Conservation (phyloP, 257 asterid species). For the Capsicum pubescens region DNA sequence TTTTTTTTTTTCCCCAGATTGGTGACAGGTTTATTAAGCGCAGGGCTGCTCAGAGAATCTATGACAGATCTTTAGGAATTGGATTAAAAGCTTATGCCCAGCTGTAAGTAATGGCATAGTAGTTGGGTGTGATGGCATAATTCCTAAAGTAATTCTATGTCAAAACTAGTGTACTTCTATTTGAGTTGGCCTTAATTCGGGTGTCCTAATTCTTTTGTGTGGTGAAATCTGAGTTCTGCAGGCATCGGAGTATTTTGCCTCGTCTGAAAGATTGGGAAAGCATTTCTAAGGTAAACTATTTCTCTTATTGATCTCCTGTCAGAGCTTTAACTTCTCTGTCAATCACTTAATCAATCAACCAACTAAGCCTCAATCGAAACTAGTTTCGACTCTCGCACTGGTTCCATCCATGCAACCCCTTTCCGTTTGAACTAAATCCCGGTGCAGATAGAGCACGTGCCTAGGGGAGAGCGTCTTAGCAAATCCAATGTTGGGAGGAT, state of each 20-base stretch:
- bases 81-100: constrained; percentile 85
- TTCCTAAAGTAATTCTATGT: constrained; percentile 8
- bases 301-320: neutral
- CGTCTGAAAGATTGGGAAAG: constrained; percentile 92
- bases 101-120: constrained; percentile 48
- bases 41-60: constrained; percentile 62
- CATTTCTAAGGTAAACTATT: constrained; percentile 60
- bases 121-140: neutral
- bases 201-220: constrained; percentile 8
- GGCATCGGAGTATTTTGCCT: constrained; percentile 75
- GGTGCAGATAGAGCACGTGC: neutral
- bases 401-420: neutral
- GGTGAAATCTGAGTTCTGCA: constrained; percentile 41
- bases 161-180: neutral
- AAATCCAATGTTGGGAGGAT: neutral
- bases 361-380: constrained; percentile 6
- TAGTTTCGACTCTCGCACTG: neutral
- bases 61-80: constrained; percentile 68
- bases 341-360: constrained; percentile 4
- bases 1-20: constrained; percentile 50
- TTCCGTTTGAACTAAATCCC: neutral
- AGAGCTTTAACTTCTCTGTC: constrained; percentile 9
- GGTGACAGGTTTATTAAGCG: constrained; percentile 92
- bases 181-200: neutral
- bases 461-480: neutral